Evolutionary conservation across 441 rosid genomes (phyloP), one percentile per base, ranked within the genome.

Genomic region (Pelargonium citronellum): DNA sequence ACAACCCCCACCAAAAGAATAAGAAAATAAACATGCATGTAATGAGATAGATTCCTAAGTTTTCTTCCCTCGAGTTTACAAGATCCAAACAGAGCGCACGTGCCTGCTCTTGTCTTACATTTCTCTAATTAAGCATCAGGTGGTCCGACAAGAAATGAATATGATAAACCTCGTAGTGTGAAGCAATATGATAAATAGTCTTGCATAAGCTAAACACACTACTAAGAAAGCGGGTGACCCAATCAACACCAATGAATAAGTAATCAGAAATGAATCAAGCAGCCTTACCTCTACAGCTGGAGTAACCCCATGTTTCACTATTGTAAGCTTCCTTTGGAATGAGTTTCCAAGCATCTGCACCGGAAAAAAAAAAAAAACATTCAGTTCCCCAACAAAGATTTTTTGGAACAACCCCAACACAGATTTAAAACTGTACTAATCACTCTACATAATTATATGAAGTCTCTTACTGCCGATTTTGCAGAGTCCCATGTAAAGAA

Each of bases 271-370:
- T 51, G 7, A 30, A 51, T 7, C 44, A 43, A 55, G 19, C 61
- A 72, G 7, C 66, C 90, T 85, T 86, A 91, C 99, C 74, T 92
- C 91, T 10, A 80, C 15, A 79, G 80, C 49, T 44, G 96, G 87
- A 73, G 87, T 81, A 71, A 90, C 92, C 13, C 95, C 95, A 75
- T 79, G 80, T 81, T 87, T 95, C 66, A 95, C 76, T 11, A 94
- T 79, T 37, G 88, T 72, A 73, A 94, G 95, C 79, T 84, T 95
- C 83, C 92, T 84, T 81, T 95, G 96, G 83, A 86, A 95, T 24
- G 99, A 91, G 82, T 91, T 83, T 78, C 99, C 99, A 75, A 81
- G 94, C 90, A 95, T 89, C 99, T 95, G 89, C 80, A 80, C 58
- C 67, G 69, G 75, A 66, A 37, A 8, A 37, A 76, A 66, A 37